Base-by-base conservation (phyloP, 768 basidiomycete genomes). In the Xerocomus potaroensis region DNA sequence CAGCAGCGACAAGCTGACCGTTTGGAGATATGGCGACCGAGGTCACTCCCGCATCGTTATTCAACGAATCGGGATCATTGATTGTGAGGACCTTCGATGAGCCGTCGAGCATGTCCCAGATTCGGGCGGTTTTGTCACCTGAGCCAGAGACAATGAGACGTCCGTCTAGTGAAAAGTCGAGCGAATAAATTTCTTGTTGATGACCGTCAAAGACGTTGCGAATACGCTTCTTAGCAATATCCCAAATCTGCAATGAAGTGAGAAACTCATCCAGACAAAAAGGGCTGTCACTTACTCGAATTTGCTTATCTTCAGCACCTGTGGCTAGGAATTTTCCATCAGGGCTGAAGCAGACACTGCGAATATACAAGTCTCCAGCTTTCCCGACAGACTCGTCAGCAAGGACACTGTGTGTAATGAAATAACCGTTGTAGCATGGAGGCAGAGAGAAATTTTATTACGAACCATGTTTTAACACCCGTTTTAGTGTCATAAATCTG, bases 401-500 rank as follows among this genome's bases (percentile, higher is more conserved):
- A 23, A 95, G 74, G 2, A 91, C 80, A 54, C 88, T 91, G 56
- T 24, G 23, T 24, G 44, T 19, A 44, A 21, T 48, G 18, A 37
- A 47, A 40, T 45, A 45, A 56, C 42, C 42, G 54, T 40, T 45
- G 26, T 40, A 24, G 39, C 9, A 38, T 10, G 36, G 11, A 15
- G 19, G 26, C 11, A 45, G 18, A 36, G 15, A 44, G 27, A 8
- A 47, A 3, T 33, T 47, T 32, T n/a, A 41, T 53, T 29, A 64
- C 82, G 45, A 54, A 92, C 93, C 87, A 92, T 24, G 84, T 84
- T 69, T 90, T 91, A 0, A 61, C 64, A 7, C 94, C 94, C 0
- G 88, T 86, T 69, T 87, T 87, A 22, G 87, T 87, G 62, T 97
- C 91, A 64, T 89, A 97, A 47, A 98, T 93, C 66, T 96, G 93